These are phyloP conservation scores for Arthrobotrys iridis DNA, from an alignment of 2,329 filamentous ascomycete genomes.

Conservation along the genomic window DNA sequence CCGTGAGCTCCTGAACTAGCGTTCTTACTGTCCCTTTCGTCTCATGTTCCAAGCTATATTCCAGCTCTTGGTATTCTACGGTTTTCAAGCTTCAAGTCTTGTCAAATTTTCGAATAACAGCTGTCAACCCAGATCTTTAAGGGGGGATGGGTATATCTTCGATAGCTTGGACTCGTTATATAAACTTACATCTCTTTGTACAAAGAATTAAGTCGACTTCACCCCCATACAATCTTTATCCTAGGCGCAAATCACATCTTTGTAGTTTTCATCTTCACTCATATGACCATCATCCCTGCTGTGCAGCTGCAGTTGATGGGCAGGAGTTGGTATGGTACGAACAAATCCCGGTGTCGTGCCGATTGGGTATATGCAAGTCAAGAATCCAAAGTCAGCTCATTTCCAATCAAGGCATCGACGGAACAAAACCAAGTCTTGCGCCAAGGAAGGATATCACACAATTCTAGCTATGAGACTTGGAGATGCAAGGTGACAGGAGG, in stretches of 20 bases:
- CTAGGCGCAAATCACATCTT: background rate
- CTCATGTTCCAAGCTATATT: constrained; percentile 7
- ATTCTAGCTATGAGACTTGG: too few species aligned
- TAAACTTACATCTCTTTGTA: too few species aligned
- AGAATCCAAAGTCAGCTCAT: background rate
- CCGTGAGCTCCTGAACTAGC: constrained; percentile 17
- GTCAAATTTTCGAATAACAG: constrained; percentile 1
- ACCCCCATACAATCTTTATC: background rate
- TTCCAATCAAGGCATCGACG: constrained; percentile 10
- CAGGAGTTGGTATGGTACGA: constrained; percentile 2
- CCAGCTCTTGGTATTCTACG: background rate
- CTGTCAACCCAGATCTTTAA: background rate
- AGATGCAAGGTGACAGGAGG: constrained; percentile 2
- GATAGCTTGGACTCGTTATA: too few species aligned
- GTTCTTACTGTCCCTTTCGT: too few species aligned
- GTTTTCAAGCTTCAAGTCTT: background rate
- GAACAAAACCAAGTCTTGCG: constrained; percentile 3
- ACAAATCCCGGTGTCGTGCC: background rate
- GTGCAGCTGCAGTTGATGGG: background rate
- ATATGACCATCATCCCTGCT: constrained; percentile 6
- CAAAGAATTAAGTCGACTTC: background rate
- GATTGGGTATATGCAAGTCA: constrained; percentile 6
- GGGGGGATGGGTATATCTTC: background rate
- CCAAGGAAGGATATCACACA: too few species aligned
- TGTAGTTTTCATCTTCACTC: constrained; percentile 1